Evolutionary conservation across 2,329 filamentous ascomycete species (phyloP), one percentile per base, ranked within the genome.

Genomic region (Fusarium cyanostomum): DNA sequence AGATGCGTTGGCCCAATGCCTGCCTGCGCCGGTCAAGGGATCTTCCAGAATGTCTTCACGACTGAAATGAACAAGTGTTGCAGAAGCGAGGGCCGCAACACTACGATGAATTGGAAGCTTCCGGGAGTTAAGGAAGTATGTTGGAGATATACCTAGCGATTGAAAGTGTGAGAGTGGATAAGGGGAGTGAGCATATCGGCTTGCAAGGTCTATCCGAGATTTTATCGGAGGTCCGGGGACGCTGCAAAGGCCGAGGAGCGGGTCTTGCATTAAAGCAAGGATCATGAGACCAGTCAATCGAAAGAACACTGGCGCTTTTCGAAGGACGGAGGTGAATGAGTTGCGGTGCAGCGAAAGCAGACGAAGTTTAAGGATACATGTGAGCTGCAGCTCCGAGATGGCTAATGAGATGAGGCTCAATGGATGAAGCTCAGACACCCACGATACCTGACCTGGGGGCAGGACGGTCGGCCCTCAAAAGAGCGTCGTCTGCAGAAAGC

Each of bases 21-120:
- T 88, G 35, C 85, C 85, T n/a, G 85, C 85, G 4, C 79, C 83
- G 1, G 80, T 85, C 18, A 87, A 86, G 66, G 82, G 81, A 13
- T 72, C 74, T 7, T 71, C 73, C 15, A 75, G 64, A 56, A 73
- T 75, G 31, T 71, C 72, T 41, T 73, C 71, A 68, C 72, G 73
- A 62, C 55, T 73, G 59, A 72, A 72, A 71, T 72, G 62, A 70
- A 31, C 30, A 42, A 59, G 54, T 45, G 43, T 48, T 52, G 57
- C n/a, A 41, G 34, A 52, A 39, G 37, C 26, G 58, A 62, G 38
- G 44, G 26, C 11, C 35, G 24, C 28, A 33, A 42, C 42, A 53
- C 52, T 30, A 42, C 53, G 39, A 56, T 46, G 54, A 68, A 42
- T 44, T 28, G 30, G 37, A 51, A 34, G 48, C 33, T 35, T 30